Evolutionary conservation across 2,329 filamentous ascomycete genomes (phyloP).

Genomic region (Aspergillus calidoustus): DNA sequence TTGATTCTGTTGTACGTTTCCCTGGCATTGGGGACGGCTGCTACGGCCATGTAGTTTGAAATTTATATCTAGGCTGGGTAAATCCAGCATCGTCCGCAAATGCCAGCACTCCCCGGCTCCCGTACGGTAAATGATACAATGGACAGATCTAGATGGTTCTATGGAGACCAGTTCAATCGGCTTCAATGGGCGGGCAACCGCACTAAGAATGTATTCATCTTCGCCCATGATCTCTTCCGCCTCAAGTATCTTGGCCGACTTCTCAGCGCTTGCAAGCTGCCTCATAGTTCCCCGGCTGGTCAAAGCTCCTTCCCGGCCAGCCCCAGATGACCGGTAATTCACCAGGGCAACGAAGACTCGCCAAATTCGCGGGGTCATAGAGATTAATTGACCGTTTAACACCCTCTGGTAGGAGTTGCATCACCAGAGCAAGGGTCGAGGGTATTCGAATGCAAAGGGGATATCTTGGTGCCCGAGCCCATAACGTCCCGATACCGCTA

Average conservation of each 20-base stretch:
- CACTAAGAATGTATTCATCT: not conserved
- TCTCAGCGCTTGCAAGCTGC: not conserved
- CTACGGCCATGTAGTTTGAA: conserved; percentile 2
- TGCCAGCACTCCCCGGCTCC: too few relatives aligned
- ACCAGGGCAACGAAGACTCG: not conserved
- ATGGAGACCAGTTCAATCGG: too few relatives aligned
- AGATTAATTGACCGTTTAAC: not conserved
- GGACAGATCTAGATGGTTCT: too few relatives aligned
- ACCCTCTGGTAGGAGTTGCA: conserved; percentile 1
- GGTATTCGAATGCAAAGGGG: not conserved
- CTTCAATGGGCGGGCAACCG: too few relatives aligned
- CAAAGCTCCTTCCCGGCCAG: not conserved
- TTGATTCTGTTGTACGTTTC: too few relatives aligned
- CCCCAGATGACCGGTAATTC: not conserved
- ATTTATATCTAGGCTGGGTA: too few relatives aligned
- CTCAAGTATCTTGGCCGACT: not conserved
- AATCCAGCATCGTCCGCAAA: too few relatives aligned
- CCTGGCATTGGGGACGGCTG: too few relatives aligned
- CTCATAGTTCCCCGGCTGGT: not conserved
- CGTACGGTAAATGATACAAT: too few relatives aligned
- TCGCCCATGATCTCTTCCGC: not conserved
- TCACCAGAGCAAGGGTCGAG: not conserved
- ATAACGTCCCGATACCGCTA: too few relatives aligned
- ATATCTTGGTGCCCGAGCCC: too few relatives aligned
- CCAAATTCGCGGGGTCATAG: not conserved